phyloP scores from a whole-genome alignment of 1,139 yeast species.

The Lodderomyces parapsilosis region DNA sequence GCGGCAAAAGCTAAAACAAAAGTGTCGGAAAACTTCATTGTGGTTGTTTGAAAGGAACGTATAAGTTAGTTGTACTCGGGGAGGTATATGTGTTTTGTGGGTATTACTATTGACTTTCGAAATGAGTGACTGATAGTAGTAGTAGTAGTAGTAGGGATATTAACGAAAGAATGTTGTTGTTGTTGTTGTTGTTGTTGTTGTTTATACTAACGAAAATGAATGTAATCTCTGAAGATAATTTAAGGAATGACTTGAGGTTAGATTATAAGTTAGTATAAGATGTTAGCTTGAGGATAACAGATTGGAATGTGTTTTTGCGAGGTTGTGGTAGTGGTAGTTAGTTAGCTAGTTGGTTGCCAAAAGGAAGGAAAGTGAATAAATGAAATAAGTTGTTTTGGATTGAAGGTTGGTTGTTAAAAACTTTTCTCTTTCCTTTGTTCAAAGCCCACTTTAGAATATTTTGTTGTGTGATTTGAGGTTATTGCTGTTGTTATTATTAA shows the following conservation, averaged over 20 bases:
- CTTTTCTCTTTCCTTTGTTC: background rate
- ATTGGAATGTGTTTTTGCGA: too few species aligned
- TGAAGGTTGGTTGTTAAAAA: background rate
- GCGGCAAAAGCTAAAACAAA: slow-evolving; percentile 39
- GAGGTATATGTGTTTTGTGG: background rate
- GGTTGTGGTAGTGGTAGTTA: too few species aligned
- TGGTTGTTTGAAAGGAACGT: slow-evolving; percentile 1
- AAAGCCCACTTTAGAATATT: too few species aligned
- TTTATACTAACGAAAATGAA: background rate
- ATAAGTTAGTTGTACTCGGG: background rate
- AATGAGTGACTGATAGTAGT: too few species aligned
- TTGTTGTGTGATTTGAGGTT: background rate
- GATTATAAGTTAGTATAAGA: slow-evolving; percentile 6
- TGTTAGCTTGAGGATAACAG: background rate
- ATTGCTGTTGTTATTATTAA: background rate
- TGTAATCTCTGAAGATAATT: slow-evolving; percentile 1
- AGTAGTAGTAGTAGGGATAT: too few species aligned
- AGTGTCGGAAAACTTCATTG: slow-evolving; percentile 33
- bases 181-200: too few species aligned
- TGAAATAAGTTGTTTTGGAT: background rate
- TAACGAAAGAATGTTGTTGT: too few species aligned
- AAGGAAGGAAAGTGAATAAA: too few species aligned
- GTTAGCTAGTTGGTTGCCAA: too few species aligned
- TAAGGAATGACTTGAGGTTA: slow-evolving; percentile 14
- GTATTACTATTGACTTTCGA: background rate